These are phyloP conservation scores for Ramalina peruviana DNA, from an alignment of 495 filamentous ascomycete genomes.

Conservation along the genomic window DNA sequence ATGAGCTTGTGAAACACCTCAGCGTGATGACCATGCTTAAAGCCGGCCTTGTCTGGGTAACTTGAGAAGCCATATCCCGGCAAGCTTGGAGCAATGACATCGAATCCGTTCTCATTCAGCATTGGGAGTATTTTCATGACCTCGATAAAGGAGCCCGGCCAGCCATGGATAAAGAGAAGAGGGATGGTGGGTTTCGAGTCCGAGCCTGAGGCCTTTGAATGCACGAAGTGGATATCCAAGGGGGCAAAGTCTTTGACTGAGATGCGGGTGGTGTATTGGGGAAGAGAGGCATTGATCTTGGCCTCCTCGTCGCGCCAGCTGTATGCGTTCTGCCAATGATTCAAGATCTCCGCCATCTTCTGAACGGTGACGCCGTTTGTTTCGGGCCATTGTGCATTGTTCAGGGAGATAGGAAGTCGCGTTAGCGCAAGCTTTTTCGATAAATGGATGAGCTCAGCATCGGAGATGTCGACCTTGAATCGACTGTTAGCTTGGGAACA, in stretches of 20 bases:
- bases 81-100: conserved; percentile 26
- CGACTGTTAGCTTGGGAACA: background rate
- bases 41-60: conserved; percentile 13
- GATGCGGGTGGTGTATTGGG: conserved; percentile 45
- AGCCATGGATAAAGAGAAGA: conserved; percentile 25
- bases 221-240: conserved; percentile 18
- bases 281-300: conserved; percentile 36
- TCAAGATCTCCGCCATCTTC: background rate
- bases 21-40: conserved; percentile 7
- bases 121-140: conserved; percentile 18
- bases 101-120: conserved; percentile 21
- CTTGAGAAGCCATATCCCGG: conserved; percentile 25
- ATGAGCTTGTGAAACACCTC: conserved; percentile 11
- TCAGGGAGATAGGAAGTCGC: conserved; percentile 24
- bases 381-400: conserved; percentile 2
- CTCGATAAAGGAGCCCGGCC: conserved; percentile 27
- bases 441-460: conserved; percentile 33
- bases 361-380: conserved; percentile 2
- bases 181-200: conserved; percentile 18
- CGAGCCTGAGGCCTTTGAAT: conserved; percentile 9
- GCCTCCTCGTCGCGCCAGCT: conserved; percentile 45
- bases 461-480: conserved; percentile 4
- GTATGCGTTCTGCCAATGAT: conserved; percentile 40
- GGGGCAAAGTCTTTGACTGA: conserved; percentile 19
- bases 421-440: conserved; percentile 41